Conservation (phyloP, 2,329 filamentous ascomycete genomes). For the Grosmannia huntii region DNA sequence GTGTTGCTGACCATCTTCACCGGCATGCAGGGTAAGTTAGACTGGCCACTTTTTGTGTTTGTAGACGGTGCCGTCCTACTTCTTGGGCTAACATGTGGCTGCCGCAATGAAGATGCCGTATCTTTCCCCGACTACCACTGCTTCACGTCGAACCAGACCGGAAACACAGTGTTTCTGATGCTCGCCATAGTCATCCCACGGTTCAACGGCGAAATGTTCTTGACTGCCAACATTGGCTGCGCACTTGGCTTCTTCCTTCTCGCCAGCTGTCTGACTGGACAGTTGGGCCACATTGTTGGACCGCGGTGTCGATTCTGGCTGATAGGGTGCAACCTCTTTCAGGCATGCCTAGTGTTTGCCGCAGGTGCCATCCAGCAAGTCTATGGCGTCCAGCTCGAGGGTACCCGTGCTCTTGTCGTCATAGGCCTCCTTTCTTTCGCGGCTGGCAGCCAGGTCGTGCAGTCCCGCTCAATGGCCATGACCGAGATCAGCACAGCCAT, state of each 20-base stretch:
- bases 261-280: conserved; percentile 42
- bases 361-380: conserved; percentile 36
- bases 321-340: conserved; percentile 38
- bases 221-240: conserved; percentile 39
- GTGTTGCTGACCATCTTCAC: conserved; percentile 35
- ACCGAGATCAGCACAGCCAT: conserved; percentile 53
- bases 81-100: neutral
- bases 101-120: conserved; percentile 33
- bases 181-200: conserved; percentile 36
- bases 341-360: conserved; percentile 39
- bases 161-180: conserved; percentile 48
- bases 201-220: conserved; percentile 34
- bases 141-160: conserved; percentile 53
- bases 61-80: neutral
- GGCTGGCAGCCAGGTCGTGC: conserved; percentile 45
- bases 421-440: conserved; percentile 41
- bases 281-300: conserved; percentile 39
- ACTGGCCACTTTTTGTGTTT: neutral
- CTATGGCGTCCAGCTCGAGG: conserved; percentile 22
- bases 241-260: conserved; percentile 43
- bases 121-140: conserved; percentile 49
- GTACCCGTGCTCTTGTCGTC: conserved; percentile 27
- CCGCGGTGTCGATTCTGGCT: conserved; percentile 40
- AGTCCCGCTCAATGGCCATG: conserved; percentile 39
- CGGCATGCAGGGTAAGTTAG: conserved; percentile 31